Evolutionary conservation across 1,284 basidiomycete genomes (phyloP), one percentile per base, ranked within the genome.

Genomic region (Ceratobasidium theobromae): DNA sequence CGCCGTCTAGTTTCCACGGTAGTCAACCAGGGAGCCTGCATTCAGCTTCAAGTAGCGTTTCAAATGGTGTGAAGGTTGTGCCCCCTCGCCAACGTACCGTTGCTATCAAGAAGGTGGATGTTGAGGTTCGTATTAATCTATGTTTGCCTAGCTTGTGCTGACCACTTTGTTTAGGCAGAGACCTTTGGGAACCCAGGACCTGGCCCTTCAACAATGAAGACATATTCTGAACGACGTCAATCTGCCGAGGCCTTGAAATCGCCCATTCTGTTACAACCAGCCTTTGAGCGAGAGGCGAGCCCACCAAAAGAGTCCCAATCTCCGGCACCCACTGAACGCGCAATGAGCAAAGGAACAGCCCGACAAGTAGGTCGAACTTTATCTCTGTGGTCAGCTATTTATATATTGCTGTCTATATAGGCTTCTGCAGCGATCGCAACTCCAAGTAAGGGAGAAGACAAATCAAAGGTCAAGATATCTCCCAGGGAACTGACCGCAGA

Each of bases 141-240:
- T 16, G 5, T 21, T 11, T 9, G 18, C 43, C 5, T 14, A 11
- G 6, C 52, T 9, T 33, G 14, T 38, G 14, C 58, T 41, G 41
- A 51, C 21, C 1, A 11, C 16, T 14, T 5, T 1, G 14, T 32
- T 1, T 30, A 62, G 58, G 48, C 33, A 1, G 46, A 18, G n/a
- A 4, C 46, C 14, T 62, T 62, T 38, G 58, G 58, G 12, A 48
- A 62, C 18, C 58, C 58, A 27, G 58, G 58, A 8, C 58, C 58
- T 35, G 58, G 58, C 27, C 58, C 58, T 40, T 51, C 58, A 6
- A 62, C 58, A 27, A 62, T 62, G 58, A 62, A 40, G 48, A 62
- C 58, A 14, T 62, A 62, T 21, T 62, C 58, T 40, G 48, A 46
- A 28, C 58, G 58, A 41, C 18, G 46, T 14, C 58, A 62, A 28